Evolutionary conservation across 2,329 filamentous ascomycete genomes (phyloP), one percentile per base, ranked within the genome.

Genomic region (Nothomitra cinnamomea): DNA sequence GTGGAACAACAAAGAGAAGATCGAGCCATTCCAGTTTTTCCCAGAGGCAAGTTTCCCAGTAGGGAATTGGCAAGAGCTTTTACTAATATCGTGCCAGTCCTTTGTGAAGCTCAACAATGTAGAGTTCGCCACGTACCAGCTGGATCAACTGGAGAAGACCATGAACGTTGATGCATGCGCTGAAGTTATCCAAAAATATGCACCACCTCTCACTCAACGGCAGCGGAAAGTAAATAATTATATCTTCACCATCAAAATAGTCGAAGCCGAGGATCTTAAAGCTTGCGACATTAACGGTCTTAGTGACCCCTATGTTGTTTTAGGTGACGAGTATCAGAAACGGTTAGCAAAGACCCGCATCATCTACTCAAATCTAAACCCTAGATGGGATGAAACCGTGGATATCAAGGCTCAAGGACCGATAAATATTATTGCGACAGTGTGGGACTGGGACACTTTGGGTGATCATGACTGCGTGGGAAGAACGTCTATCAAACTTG

Each of bases 21-120:
- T 92, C 41, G 90, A 95, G 63, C 92, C 92, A 0, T 98, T 96
- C 68, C 89, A 96, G 58, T 98, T 98, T 69, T 92, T 88, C 60
- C 81, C 87, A 1, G 85, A 95, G 78, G 87, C 89, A 71, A 68
- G 74, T 66, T 24, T 35, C 22, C 7, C 13, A 40, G 3, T 7
- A 3, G 3, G 28, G 48, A 10, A 32, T 49, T 25, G 28, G 35
- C 7, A 38, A 22, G 13, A 24, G 17, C 50, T 48, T 40, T 36
- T 52, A 19, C 22, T 58, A 36, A 53, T 21, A 8, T 12, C 35
- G 21, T n/a, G 8, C 42, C 60, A 95, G 86, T 95, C 89, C 3
- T 85, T 98, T 61, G 88, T 98, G 57, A 98, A 96, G 68, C 77
- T 98, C 60, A 98, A 98, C 73, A 94, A 98, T 63, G 82, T 98